A percentile compares a stretch with the other conserved stretches of the same genome.
Conservation (phyloP, 176 grass and related monocot species). For the Pharus latifolius region DNA sequence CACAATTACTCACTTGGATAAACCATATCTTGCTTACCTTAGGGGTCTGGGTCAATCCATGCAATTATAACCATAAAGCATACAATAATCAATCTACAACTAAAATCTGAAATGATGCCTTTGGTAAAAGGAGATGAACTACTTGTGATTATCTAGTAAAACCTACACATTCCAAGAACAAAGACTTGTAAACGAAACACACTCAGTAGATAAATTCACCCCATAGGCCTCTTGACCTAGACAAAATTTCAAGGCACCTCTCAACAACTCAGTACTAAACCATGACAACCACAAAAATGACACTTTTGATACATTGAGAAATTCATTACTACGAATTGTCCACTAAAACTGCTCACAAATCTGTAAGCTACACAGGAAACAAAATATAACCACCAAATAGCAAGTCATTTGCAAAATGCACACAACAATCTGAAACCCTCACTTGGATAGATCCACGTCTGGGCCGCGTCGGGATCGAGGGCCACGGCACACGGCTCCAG, state of each 20-base stretch:
- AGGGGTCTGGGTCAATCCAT: neutral
- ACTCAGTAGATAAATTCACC: no score
- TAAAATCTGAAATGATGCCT: neutral
- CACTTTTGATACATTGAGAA: neutral
- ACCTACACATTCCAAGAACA: neutral
- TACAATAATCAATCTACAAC: neutral
- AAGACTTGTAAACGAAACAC: neutral
- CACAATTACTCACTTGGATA: neutral
- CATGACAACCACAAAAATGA: neutral
- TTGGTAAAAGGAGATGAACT: neutral
- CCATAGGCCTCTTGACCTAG: no score
- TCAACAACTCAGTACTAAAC: no score
- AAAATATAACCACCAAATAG: neutral
- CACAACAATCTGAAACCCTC: neutral
- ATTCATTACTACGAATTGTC: neutral
- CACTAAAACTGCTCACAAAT: neutral
- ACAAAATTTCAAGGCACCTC: no score
- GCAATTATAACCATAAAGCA: neutral
- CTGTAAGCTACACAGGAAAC: neutral
- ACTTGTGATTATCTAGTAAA: neutral
- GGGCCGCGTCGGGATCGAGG: slow-evolving; percentile 57
- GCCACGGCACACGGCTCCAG: slow-evolving; percentile 9
- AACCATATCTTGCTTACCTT: neutral
- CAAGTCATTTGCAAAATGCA: neutral
- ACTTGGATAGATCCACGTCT: slow-evolving; percentile 95